A percentile compares a stretch with the other conserved stretches of the same genome.
phyloP scores from a whole-genome alignment of 768 basidiomycete genomes.

The Agaricus bisporus region DNA sequence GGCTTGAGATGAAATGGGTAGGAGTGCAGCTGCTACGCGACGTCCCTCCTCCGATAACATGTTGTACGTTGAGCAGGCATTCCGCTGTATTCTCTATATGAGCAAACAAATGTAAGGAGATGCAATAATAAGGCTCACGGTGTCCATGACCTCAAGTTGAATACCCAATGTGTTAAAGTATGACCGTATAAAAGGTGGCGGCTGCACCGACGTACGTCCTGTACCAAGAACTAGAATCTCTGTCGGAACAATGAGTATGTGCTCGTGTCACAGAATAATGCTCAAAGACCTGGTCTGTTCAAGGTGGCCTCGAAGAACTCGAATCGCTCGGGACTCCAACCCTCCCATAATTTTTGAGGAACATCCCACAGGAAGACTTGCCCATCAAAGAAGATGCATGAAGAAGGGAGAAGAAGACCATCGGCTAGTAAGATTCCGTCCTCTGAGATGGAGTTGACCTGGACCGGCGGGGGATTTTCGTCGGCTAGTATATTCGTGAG shows the following conservation, averaged over 20 bases:
- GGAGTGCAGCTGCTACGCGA: slow-evolving; percentile 85
- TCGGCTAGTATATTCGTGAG: slow-evolving; percentile 72
- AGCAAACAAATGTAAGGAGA: not conserved
- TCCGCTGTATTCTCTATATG: slow-evolving; percentile 44
- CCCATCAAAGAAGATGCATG: slow-evolving; percentile 82
- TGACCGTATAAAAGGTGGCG: slow-evolving; percentile 59
- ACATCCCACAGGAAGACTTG: slow-evolving; percentile 91
- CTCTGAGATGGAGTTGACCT: slow-evolving; percentile 59
- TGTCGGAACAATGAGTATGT: slow-evolving; percentile 21
- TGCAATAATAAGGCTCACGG: slow-evolving; percentile 39
- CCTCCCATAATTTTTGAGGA: slow-evolving; percentile 52
- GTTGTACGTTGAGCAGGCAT: slow-evolving; percentile 95
- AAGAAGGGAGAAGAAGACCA: slow-evolving; percentile 69
- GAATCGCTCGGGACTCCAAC: slow-evolving; percentile 72
- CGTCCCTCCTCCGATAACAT: slow-evolving; percentile 89
- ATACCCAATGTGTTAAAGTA: slow-evolving; percentile 75
- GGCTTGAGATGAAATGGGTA: slow-evolving; percentile 52
- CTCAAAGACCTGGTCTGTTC: slow-evolving; percentile 73
- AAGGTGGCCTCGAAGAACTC: slow-evolving; percentile 75
- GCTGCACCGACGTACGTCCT: slow-evolving; percentile 61
- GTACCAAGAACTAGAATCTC: slow-evolving; percentile 92
- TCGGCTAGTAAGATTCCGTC: slow-evolving; percentile 68
- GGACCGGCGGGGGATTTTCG: slow-evolving; percentile 61
- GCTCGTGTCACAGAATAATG: not conserved
- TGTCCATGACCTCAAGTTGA: slow-evolving; percentile 86